Conservation (phyloP, 2,329 filamentous ascomycete species). For the Fusarium fujikuroi region DNA sequence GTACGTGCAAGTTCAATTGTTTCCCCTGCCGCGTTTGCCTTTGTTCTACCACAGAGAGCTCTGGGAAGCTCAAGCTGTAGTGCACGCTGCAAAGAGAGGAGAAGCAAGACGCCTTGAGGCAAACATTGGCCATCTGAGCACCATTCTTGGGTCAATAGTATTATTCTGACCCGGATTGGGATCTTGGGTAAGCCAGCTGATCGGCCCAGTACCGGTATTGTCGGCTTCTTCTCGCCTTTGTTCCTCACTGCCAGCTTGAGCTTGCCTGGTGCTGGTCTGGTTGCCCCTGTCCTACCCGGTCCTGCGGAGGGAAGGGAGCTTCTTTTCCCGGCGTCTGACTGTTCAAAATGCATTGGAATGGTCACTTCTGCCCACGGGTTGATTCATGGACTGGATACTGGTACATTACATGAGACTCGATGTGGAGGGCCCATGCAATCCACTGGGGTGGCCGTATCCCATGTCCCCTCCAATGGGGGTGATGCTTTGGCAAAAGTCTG, state of each 20-base stretch:
- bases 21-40: constrained; percentile 21
- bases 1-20: constrained; percentile 38
- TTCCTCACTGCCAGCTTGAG: constrained; percentile 2
- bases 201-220: constrained; percentile 26
- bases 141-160: constrained; percentile 4
- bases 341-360: constrained; percentile 11
- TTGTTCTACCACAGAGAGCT: constrained; percentile 25
- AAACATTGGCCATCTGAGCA: constrained; percentile 22
- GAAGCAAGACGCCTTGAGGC: constrained; percentile 21
- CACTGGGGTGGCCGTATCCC: constrained; percentile 41
- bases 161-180: constrained; percentile 35
- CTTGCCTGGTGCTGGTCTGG: not conserved
- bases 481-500: constrained; percentile 42
- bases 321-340: constrained; percentile 15
- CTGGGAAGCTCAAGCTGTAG: constrained; percentile 11
- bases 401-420: constrained; percentile 28
- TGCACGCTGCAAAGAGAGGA: not conserved
- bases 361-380: constrained; percentile 36
- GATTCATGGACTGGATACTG: constrained; percentile 35
- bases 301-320: constrained; percentile 31
- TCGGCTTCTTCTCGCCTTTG: constrained; percentile 16
- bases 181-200: constrained; percentile 27
- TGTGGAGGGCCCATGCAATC: constrained; percentile 44
- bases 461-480: constrained; percentile 44
- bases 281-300: constrained; percentile 29